A percentile compares a stretch with the other conserved stretches of the same genome.
Evolutionary conservation across 495 filamentous ascomycete genomes (phyloP).

Genomic region (Niebla homalea): DNA sequence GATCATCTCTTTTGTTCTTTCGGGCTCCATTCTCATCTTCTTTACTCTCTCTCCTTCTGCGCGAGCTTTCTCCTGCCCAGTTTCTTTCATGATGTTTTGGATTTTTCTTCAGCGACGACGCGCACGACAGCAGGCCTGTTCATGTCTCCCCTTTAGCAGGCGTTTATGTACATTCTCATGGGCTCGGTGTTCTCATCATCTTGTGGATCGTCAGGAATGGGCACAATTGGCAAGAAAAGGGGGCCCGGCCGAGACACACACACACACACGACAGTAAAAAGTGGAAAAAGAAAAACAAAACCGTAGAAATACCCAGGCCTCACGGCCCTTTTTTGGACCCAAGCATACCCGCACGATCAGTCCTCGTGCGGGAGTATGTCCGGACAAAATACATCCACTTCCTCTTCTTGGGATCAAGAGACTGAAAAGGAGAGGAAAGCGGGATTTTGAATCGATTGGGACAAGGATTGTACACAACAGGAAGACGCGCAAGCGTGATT

Average conservation of each 20-base stretch:
- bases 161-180: too few relatives aligned
- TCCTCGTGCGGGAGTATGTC: too few relatives aligned
- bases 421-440: not conserved
- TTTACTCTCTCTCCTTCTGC: slow-evolving; percentile 5
- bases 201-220: too few relatives aligned
- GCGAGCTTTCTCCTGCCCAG: not conserved
- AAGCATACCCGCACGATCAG: too few relatives aligned
- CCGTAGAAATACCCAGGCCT: slow-evolving; percentile 25
- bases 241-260: too few relatives aligned
- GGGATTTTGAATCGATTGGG: not conserved
- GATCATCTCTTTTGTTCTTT: slow-evolving; percentile 3
- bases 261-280: too few relatives aligned
- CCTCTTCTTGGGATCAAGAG: not conserved
- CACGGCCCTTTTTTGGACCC: slow-evolving; percentile 11
- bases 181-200: not conserved
- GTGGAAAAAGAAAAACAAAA: not conserved
- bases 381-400: too few relatives aligned
- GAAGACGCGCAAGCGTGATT: slow-evolving; percentile 2
- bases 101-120: too few relatives aligned
- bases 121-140: not conserved
- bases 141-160: too few relatives aligned
- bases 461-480: not conserved
- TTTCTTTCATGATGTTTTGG: too few relatives aligned
- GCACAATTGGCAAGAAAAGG: not conserved
- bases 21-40: slow-evolving; percentile 8